These are phyloP conservation scores for Allomyces macrogynus DNA, from an alignment of 192 early-diverging fungal species.

Conservation along the genomic window DNA sequence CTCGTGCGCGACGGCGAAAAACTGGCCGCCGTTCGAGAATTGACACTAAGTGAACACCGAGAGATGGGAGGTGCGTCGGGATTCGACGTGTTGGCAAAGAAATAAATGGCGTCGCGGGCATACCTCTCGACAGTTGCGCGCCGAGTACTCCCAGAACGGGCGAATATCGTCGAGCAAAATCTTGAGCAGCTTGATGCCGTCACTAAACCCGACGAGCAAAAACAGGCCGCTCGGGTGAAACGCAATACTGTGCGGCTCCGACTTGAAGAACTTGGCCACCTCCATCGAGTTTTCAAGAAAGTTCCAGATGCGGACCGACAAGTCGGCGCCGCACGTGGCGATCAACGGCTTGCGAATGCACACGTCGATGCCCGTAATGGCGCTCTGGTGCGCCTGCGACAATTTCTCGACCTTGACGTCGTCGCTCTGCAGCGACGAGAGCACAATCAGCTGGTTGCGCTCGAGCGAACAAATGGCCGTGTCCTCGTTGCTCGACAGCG, in stretches of 20 bases:
- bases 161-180: conserved; percentile 35
- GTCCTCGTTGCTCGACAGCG: conserved; percentile 15
- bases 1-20: conserved; percentile 32
- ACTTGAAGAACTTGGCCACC: conserved; percentile 25
- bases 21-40: conserved; percentile 14
- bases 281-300: conserved; percentile 32
- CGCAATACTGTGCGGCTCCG: conserved; percentile 26
- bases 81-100: no score
- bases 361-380: conserved; percentile 27
- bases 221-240: conserved; percentile 36
- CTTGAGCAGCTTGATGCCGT: conserved; percentile 29
- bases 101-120: no score
- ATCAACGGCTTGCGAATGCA: conserved; percentile 31
- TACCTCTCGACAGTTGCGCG: conserved; percentile 31
- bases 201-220: conserved; percentile 30
- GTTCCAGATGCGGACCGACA: conserved; percentile 37
- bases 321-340: conserved; percentile 30
- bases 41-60: neutral
- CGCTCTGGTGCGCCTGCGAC: conserved; percentile 26
- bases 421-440: conserved; percentile 12
- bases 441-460: conserved; percentile 16
- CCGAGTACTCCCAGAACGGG: conserved; percentile 25
- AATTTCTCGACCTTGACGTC: conserved; percentile 24
- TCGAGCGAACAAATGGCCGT: conserved; percentile 12
- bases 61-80: no score